These are phyloP conservation scores for Clavariopsis aquatica DNA, from an alignment of 495 filamentous ascomycete genomes.

Conservation along the genomic window DNA sequence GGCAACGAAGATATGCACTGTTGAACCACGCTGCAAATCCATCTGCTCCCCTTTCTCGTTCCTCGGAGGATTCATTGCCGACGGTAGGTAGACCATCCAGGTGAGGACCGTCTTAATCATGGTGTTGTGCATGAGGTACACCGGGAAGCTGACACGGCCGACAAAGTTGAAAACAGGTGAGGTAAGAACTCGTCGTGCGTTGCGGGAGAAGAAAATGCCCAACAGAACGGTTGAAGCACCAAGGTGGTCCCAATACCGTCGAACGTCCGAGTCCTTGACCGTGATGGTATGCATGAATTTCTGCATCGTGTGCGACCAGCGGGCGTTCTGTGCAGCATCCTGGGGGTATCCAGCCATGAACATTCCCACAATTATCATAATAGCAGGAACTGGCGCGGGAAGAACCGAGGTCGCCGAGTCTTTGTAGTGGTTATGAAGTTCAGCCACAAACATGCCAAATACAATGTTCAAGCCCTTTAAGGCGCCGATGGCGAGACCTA, in stretches of 20 bases:
- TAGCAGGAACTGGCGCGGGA: slow-evolving; percentile 32
- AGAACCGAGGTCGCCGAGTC: slow-evolving; percentile 32
- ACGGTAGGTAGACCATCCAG: slow-evolving; percentile 40
- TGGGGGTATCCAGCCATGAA: slow-evolving; percentile 40
- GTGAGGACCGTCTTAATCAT: slow-evolving; percentile 39
- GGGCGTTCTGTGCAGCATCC: slow-evolving; percentile 27
- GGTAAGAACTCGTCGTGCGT: slow-evolving; percentile 37
- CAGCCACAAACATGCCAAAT: slow-evolving; percentile 40
- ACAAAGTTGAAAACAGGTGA: slow-evolving; percentile 40
- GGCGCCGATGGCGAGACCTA: slow-evolving; percentile 29
- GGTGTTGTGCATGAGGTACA: slow-evolving; percentile 41
- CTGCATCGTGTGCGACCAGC: slow-evolving; percentile 36
- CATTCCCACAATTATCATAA: slow-evolving; percentile 34
- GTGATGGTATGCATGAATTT: slow-evolving; percentile 29
- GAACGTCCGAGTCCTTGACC: slow-evolving; percentile 32
- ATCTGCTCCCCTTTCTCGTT: slow-evolving; percentile 40
- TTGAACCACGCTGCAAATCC: slow-evolving; percentile 38
- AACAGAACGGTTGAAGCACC: slow-evolving; percentile 36
- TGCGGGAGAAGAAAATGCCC: slow-evolving; percentile 37
- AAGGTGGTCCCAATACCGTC: slow-evolving; percentile 39
- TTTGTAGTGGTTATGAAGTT: slow-evolving; percentile 38
- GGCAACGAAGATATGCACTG: slow-evolving; percentile 33
- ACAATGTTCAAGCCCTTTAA: slow-evolving; percentile 38
- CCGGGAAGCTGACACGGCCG: slow-evolving; percentile 41
- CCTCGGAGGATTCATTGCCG: slow-evolving; percentile 33